Evolutionary conservation across 2,329 filamentous ascomycete species (phyloP), one percentile per base, ranked within the genome.

Genomic region (Alternaria burnsii): DNA sequence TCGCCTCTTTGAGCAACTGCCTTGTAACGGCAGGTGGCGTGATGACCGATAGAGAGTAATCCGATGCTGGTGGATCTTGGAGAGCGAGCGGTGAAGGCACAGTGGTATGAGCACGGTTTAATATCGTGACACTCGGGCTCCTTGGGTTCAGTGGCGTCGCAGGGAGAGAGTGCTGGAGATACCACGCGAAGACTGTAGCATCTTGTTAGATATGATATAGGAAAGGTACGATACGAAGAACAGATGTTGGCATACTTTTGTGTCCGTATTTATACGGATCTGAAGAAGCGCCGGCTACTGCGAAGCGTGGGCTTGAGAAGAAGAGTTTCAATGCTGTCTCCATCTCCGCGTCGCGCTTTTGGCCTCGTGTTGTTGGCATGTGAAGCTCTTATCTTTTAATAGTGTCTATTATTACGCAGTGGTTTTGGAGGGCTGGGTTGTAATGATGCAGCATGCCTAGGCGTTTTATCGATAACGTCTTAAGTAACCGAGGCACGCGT

Each of bases 201-300:
- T 30, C 26, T 22, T 6, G 16, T 64, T 3, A 60, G 38, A 22
- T 8, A 26, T 8, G 8, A 12, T 3, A 2, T 26, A 2, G 12
- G 30, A 6, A 1, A 2, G 26, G 43, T 4, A 18, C 3, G 1
- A 11, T 9, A 5, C 14, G 24, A 0, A 16, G n/a, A 24, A 12
- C 10, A 9, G 9, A 26, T 42, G 9, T 18, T 36, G 73, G 20
- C 82, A 59, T 79, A 94, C 93, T 89, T 83, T 93, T 94, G 79
- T 97, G 91, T 24, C 95, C 94, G 74, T 91, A 97, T 79, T 97
- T 97, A 75, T 84, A 82, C 41, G 91, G 84, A 80, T 97, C 93
- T 53, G 91, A 91, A 76, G 91, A 94, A 38, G 94, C 94, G 71
- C 94, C 94, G 20, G 94, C 93, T 28, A 97, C 94, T 59, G 94